These are phyloP conservation scores for Chondrus crispus DNA, from an alignment of 23 red algal species.

Conservation along the genomic window DNA sequence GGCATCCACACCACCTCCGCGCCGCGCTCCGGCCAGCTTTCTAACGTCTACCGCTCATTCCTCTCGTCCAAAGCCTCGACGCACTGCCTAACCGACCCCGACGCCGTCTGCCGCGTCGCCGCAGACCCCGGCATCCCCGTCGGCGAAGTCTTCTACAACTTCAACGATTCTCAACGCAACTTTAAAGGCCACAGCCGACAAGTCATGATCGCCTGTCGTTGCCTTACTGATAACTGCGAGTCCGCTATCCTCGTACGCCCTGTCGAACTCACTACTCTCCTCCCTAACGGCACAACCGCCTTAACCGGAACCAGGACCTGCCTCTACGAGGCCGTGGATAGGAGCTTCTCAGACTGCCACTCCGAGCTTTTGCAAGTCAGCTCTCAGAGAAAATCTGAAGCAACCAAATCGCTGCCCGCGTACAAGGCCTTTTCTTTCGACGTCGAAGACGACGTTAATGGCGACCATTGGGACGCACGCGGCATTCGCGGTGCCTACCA, in stretches of 20 bases:
- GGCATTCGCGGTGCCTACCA: background rate
- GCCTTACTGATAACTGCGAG: background rate
- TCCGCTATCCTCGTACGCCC: background rate
- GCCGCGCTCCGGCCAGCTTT: background rate
- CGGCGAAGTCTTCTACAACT: background rate
- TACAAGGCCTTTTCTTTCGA: background rate
- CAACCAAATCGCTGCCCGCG: background rate
- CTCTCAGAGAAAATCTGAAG: background rate
- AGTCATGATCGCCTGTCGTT: background rate
- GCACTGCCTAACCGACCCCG: too few species aligned
- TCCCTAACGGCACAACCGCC: too few species aligned
- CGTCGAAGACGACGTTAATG: background rate
- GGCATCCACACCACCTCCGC: background rate
- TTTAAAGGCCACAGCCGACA: background rate
- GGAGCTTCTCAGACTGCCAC: background rate
- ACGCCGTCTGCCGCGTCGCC: background rate
- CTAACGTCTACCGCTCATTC: constrained; percentile 5
- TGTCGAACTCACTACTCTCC: background rate
- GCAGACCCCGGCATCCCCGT: background rate
- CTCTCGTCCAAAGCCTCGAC: background rate
- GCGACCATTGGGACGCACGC: background rate
- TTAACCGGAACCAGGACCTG: background rate
- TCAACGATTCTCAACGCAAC: background rate
- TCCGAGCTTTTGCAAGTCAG: background rate
- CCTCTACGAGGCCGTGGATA: background rate